Evolutionary conservation across 2,329 filamentous ascomycete genomes (phyloP), one percentile per base, ranked within the genome.

Genomic region (Didymella sp.): DNA sequence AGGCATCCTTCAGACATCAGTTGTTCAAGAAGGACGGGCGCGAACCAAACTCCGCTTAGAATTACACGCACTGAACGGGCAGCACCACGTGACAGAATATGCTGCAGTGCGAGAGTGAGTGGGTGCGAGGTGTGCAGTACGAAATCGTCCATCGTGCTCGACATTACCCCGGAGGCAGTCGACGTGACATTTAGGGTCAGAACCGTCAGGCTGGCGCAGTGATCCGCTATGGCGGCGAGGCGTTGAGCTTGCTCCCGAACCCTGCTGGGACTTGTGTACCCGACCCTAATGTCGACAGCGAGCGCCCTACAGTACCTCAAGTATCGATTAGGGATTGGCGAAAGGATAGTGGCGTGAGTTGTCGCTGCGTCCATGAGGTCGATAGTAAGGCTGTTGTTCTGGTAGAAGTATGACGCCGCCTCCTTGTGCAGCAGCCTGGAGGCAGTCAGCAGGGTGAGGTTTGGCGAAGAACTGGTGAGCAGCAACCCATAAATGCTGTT

Each of bases 331-430:
- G 52, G 25, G 8, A 56, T 45, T 3, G 33, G 52, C 13, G 52
- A 41, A 13, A 50, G 21, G 21, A 41, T 35, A 1, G 38, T 31
- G 9, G 38, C 45, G 6, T 22, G 6, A 25, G 38, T 8, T 15
- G n/a, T 35, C 6, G 28, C 19, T 19, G 19, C 11, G 5, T 41
- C 21, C 61, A 51, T 60, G 61, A 38, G 63, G 55, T 11, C 63
- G 46, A 66, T 19, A 13, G 13, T 24, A 21, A 67, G 60, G 21
- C 25, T 1, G 28, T 59, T 64, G 12, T 64, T 41, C 22, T 67
- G 52, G 57, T 70, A 70, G 41, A 67, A 70, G 53, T 65, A 64
- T 7, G 68, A 64, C 1, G 63, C 50, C 8, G 61, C 58, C 50
- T 72, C 68, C 3, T 56, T 6, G 28, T 68, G 60, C 3, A 70